These are phyloP conservation scores for Tausonia pullulans DNA, from an alignment of 1,284 basidiomycete genomes.

Conservation along the genomic window DNA sequence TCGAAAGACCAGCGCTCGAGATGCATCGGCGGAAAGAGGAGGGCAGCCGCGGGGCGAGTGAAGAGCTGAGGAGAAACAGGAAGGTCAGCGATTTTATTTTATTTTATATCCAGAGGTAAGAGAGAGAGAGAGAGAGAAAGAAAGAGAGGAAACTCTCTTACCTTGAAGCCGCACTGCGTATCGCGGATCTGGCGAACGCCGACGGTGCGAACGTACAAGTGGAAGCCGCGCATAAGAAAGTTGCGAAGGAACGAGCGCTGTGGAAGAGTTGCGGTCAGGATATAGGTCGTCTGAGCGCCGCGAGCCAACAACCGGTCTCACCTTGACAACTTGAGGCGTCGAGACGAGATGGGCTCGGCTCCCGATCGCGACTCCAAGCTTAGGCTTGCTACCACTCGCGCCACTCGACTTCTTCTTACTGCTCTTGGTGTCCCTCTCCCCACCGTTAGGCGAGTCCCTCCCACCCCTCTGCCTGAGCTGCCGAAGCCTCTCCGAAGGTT, in stretches of 20 bases:
- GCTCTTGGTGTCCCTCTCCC: slow-evolving; percentile 21
- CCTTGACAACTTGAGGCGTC: slow-evolving; percentile 88
- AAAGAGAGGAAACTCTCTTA: slow-evolving; percentile 26
- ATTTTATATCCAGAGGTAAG: background rate
- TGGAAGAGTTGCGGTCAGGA: background rate
- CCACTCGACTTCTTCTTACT: slow-evolving; percentile 26
- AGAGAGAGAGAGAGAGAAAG: background rate
- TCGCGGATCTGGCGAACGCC: slow-evolving; percentile 80
- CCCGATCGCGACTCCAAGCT: slow-evolving; percentile 57
- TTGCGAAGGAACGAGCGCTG: slow-evolving; percentile 79
- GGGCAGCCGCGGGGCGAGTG: slow-evolving; percentile 61
- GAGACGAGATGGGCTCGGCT: slow-evolving; percentile 83
- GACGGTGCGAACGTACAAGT: slow-evolving; percentile 67
- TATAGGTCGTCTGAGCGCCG: background rate
- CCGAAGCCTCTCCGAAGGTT: background rate
- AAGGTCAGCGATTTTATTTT: no score
- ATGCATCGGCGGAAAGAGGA: slow-evolving; percentile 73
- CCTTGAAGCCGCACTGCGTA: slow-evolving; percentile 93
- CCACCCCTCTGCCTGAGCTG: background rate
- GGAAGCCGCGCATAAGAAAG: slow-evolving; percentile 82
- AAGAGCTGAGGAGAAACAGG: slow-evolving; percentile 44
- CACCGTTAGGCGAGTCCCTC: background rate
- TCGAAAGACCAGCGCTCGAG: slow-evolving; percentile 89
- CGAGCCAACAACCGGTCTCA: slow-evolving; percentile 29
- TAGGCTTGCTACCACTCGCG: slow-evolving; percentile 32